phyloP scores from a whole-genome alignment of 306 rosid genomes.

The Ceratonia siliqua region DNA sequence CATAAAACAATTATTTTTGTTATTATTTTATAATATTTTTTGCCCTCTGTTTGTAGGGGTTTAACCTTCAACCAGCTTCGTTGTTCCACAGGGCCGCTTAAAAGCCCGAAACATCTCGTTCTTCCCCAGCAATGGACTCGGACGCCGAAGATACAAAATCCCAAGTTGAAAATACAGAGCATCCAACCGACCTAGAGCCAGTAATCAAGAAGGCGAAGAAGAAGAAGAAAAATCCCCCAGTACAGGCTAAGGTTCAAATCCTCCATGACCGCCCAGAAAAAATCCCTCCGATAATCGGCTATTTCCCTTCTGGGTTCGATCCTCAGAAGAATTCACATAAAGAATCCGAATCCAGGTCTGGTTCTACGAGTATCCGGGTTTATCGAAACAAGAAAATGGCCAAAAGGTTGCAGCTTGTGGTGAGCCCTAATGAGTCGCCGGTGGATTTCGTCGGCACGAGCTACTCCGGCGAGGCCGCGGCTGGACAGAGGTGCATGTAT shows the following conservation, averaged over 20 bases:
- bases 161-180: constrained; percentile 1
- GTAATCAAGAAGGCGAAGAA: constrained; percentile 38
- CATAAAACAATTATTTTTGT: too few species aligned
- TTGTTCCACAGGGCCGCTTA: neutral
- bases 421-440: constrained; percentile 52
- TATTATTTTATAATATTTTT: too few species aligned
- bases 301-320: constrained; percentile 82
- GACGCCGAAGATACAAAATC: constrained; percentile 44
- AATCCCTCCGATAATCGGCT: constrained; percentile 64
- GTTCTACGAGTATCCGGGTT: constrained; percentile 39
- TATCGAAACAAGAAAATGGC: constrained; percentile 49
- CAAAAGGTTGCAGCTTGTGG: constrained; percentile 74
- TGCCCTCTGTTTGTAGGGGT: neutral
- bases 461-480: constrained; percentile 71
- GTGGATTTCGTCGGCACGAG: constrained; percentile 85
- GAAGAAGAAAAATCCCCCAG: constrained; percentile 35
- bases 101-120: neutral
- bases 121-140: constrained; percentile 44
- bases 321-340: constrained; percentile 32
- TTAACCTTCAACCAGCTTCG: neutral
- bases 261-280: constrained; percentile 46
- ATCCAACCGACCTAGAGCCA: constrained; percentile 1
- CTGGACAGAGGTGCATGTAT: constrained; percentile 56
- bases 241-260: constrained; percentile 53
- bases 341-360: neutral